Base-by-base conservation (phyloP, 106 monocot species). In the Platanthera guangdongensis region DNA sequence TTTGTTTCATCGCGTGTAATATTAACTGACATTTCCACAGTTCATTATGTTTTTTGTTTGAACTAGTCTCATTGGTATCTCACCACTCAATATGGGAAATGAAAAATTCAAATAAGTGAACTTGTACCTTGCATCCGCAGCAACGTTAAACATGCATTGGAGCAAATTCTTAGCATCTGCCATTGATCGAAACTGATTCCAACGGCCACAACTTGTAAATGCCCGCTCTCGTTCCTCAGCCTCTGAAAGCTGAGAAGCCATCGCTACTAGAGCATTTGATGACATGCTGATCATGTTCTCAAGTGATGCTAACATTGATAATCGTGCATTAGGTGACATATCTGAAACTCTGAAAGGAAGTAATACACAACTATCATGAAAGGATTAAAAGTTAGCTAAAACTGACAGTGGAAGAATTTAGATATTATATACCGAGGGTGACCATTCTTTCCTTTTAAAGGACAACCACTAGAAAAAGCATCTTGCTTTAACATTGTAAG, bases 201-300 rank as follows among this genome's bases (percentile, higher is more conserved):
- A 97, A 14, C 93, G 84, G 19, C 93, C 90, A 74, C 89, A 89
- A 0, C 87, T 84, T 73, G 83, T 79, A 79, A 97, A 93, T 62
- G 86, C 81, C 49, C 89, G 85, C 76, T 97, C 96, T 74, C 93
- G 77, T 74, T 97, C 96, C 86, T 97, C 96, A 7, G 96, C 96
- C 59, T 97, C 96, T 50, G 96, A 93, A 74, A 97, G 90, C 71
- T 97, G 96, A 15, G 93, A 93, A 85, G 96, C 93, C 93, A 97
- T 97, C 12, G 93, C 91, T 28, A 93, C 87, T 55, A 97, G 86
- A 39, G 91, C 83, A 77, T 89, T 89, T 76, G 96, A 97, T 76
- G 96, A 93, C 55, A 97, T 89, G 71, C 77, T 88, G 73, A 97
- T 84, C 96, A 97, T 91, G 81, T 88, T 97, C 81, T 97, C 96